A percentile compares a stretch with the other conserved stretches of the same genome.
Conservation (phyloP, 2,329 filamentous ascomycete genomes). For the Phaeosphaeriaceae sp. region DNA sequence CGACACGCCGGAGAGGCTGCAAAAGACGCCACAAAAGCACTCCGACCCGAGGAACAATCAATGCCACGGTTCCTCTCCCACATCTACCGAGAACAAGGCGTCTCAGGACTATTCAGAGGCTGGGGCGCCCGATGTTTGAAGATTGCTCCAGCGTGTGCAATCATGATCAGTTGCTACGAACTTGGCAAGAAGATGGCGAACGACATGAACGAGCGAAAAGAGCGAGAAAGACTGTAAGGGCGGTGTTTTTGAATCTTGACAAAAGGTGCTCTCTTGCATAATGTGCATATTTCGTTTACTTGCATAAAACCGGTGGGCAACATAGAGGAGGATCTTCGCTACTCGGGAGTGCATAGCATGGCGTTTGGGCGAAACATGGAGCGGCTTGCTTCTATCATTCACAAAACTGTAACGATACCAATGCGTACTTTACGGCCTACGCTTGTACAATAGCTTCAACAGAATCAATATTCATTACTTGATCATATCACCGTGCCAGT, state of each 20-base stretch:
- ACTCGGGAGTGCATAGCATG: slow-evolving; percentile 12
- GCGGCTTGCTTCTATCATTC: background rate
- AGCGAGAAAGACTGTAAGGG: slow-evolving; percentile 16
- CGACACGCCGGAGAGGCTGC: slow-evolving; percentile 61
- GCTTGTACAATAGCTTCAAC: slow-evolving; percentile 11
- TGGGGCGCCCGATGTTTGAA: slow-evolving; percentile 93
- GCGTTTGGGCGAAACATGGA: slow-evolving; percentile 8
- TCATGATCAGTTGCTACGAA: slow-evolving; percentile 99
- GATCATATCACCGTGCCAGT: background rate
- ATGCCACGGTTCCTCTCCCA: slow-evolving; percentile 89
- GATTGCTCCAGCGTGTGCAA: slow-evolving; percentile 94
- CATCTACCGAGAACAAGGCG: slow-evolving; percentile 87
- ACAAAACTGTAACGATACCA: slow-evolving; percentile 15
- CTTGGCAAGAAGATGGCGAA: slow-evolving; percentile 89
- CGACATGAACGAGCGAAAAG: slow-evolving; percentile 71
- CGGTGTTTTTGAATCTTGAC: background rate
- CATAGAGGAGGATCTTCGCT: slow-evolving; percentile 6
- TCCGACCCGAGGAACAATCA: slow-evolving; percentile 73
- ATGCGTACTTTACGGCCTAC: slow-evolving; percentile 4
- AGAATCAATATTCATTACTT: slow-evolving; percentile 1
- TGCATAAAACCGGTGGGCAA: slow-evolving; percentile 4
- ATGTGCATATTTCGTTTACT: slow-evolving; percentile 8
- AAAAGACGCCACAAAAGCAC: slow-evolving; percentile 49
- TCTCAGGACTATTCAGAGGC: slow-evolving; percentile 83
- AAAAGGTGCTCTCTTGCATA: background rate